Conservation (phyloP, 2,329 filamentous ascomycete species). For the Xylariaceae sp. region DNA sequence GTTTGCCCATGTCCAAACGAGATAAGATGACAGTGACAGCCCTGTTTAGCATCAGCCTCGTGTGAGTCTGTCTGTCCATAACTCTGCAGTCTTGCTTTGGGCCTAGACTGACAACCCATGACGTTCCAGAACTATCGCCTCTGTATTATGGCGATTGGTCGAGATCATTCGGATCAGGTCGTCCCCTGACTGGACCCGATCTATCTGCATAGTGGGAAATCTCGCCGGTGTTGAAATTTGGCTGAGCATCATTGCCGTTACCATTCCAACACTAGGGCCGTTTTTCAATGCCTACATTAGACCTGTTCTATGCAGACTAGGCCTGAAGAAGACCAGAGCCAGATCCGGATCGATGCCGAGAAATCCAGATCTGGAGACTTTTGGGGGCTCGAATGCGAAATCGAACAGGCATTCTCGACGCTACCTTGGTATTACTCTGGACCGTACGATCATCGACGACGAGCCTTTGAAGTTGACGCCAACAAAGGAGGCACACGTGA, state of each 20-base stretch:
- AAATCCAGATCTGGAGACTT: constrained; percentile 1
- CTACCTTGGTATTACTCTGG: constrained; percentile 6
- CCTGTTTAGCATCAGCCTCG: constrained; percentile 33
- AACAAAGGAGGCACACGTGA: constrained; percentile 3
- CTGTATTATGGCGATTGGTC: constrained; percentile 36
- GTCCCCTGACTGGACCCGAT: constrained; percentile 19
- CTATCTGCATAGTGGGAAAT: constrained; percentile 33
- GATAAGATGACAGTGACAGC: constrained; percentile 33
- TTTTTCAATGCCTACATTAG: constrained; percentile 28
- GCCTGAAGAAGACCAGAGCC: neutral
- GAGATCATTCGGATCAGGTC: constrained; percentile 24
- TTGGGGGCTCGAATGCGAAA: constrained; percentile 7
- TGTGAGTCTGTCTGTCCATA: constrained; percentile 23
- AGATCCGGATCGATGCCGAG: neutral
- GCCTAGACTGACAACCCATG: neutral
- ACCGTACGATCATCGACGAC: constrained; percentile 6
- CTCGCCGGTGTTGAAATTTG: constrained; percentile 37
- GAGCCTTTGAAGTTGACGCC: constrained; percentile 7
- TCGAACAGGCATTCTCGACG: neutral
- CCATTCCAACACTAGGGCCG: constrained; percentile 40
- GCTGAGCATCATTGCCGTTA: constrained; percentile 39
- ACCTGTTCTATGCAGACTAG: neutral
- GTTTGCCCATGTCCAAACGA: constrained; percentile 36
- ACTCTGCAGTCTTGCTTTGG: neutral
- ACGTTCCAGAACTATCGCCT: constrained; percentile 31